These are phyloP conservation scores for Septoria linicola DNA, from an alignment of 2,329 filamentous ascomycete genomes.

Conservation along the genomic window DNA sequence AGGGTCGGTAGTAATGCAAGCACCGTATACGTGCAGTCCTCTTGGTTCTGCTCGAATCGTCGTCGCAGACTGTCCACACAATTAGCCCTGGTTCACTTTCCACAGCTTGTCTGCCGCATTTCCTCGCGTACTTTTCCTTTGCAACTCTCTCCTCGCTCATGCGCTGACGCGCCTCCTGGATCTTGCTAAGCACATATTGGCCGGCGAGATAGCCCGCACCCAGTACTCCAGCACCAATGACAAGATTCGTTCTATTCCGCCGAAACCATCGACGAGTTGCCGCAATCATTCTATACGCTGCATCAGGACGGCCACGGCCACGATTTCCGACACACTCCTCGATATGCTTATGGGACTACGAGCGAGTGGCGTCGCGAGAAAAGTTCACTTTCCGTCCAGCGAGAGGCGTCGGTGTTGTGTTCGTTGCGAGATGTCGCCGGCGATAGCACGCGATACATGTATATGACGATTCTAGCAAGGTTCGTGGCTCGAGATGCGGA, in stretches of 20 bases:
- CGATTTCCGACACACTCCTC: no score
- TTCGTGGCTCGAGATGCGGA: no score
- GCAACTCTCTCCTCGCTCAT: conserved; percentile 95
- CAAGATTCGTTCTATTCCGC: conserved; percentile 86
- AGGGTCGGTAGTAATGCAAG: conserved; percentile 92
- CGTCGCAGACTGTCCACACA: conserved; percentile 69
- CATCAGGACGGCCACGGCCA: conserved; percentile 11
- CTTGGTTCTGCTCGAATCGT: conserved; percentile 97
- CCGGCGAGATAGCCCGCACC: conserved; percentile 88
- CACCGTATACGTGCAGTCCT: conserved; percentile 97
- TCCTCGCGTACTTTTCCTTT: conserved; percentile 75
- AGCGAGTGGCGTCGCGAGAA: no score
- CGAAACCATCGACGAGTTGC: conserved; percentile 86
- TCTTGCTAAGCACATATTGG: conserved; percentile 88
- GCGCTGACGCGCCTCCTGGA: conserved; percentile 89
- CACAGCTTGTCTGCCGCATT: background rate
- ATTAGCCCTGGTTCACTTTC: conserved; percentile 11
- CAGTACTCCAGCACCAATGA: conserved; percentile 81
- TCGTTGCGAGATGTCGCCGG: no score
- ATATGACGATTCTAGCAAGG: no score
- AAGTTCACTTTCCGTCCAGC: no score
- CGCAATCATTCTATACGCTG: conserved; percentile 54
- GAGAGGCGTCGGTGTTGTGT: no score
- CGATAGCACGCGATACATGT: no score
- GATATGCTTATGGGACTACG: no score